Evolutionary conservation across 192 early-diverging fungal genomes (phyloP).

Genomic region (Coemansia sp.): DNA sequence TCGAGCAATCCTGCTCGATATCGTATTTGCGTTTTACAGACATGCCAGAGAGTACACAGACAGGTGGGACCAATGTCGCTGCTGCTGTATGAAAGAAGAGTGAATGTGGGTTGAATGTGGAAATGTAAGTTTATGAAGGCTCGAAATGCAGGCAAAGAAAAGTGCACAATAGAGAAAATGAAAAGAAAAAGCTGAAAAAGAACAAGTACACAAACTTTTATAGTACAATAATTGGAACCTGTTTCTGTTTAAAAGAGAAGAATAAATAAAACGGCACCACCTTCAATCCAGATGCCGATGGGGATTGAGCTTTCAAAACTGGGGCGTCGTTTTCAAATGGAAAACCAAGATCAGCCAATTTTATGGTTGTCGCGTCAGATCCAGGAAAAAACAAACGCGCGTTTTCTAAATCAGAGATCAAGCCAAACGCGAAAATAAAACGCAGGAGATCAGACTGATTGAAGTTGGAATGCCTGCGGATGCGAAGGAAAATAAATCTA

Average conservation of each 20-base stretch:
- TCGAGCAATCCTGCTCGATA: not conserved
- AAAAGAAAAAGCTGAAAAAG: not conserved
- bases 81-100: not conserved
- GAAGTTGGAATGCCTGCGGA: not conserved
- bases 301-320: too few relatives aligned
- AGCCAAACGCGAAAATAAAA: conserved; percentile 4
- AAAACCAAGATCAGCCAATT: too few relatives aligned
- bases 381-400: not conserved
- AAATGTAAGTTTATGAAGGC: too few relatives aligned
- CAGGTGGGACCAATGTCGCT: too few relatives aligned
- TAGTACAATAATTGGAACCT: not conserved
- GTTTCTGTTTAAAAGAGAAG: not conserved
- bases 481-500: not conserved
- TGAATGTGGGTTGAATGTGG: not conserved
- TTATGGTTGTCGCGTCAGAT: not conserved
- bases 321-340: too few relatives aligned
- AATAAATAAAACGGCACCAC: not conserved
- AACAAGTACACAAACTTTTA: not conserved
- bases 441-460: not conserved
- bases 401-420: not conserved
- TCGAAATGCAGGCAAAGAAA: too few relatives aligned
- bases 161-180: too few relatives aligned
- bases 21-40: conserved; percentile 36
- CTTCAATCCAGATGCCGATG: too few relatives aligned
- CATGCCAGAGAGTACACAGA: conserved; percentile 10